These are phyloP conservation scores for Russula ochroleuca DNA, from an alignment of 768 basidiomycete genomes.

Conservation along the genomic window DNA sequence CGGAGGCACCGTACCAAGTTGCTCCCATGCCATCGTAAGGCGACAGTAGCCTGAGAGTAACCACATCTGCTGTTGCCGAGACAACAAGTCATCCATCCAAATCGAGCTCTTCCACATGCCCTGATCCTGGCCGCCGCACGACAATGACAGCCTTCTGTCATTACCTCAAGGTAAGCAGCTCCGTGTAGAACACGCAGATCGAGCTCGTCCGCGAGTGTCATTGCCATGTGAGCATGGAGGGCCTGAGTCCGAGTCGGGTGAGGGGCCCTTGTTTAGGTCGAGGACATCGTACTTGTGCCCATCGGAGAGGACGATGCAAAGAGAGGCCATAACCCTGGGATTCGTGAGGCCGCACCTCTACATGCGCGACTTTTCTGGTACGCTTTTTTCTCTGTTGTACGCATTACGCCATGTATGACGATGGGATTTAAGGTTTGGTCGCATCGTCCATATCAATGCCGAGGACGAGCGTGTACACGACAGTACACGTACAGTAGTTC, in stretches of 20 bases:
- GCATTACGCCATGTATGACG: not conserved
- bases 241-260: conserved; percentile 11
- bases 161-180: conserved; percentile 64
- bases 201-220: conserved; percentile 70
- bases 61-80: conserved; percentile 57
- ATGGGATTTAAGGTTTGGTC: conserved; percentile 54
- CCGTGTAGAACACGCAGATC: conserved; percentile 56
- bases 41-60: conserved; percentile 67
- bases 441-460: conserved; percentile 51
- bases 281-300: conserved; percentile 57
- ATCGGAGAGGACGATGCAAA: conserved; percentile 35
- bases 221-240: conserved; percentile 59
- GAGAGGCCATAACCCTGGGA: conserved; percentile 37
- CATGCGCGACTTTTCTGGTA: conserved; percentile 61
- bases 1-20: conserved; percentile 51
- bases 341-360: conserved; percentile 36
- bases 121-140: conserved; percentile 28
- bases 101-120: conserved; percentile 31
- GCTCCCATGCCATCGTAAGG: conserved; percentile 63
- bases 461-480: conserved; percentile 36
- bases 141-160: conserved; percentile 54
- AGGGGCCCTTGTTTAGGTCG: conserved; percentile 44
- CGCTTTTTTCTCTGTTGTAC: conserved; percentile 24
- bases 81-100: conserved; percentile 49
- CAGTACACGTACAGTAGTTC: conserved; percentile 74